Evolutionary conservation across 495 filamentous ascomycete species (phyloP).

Genomic region (Oidiodendron maius): DNA sequence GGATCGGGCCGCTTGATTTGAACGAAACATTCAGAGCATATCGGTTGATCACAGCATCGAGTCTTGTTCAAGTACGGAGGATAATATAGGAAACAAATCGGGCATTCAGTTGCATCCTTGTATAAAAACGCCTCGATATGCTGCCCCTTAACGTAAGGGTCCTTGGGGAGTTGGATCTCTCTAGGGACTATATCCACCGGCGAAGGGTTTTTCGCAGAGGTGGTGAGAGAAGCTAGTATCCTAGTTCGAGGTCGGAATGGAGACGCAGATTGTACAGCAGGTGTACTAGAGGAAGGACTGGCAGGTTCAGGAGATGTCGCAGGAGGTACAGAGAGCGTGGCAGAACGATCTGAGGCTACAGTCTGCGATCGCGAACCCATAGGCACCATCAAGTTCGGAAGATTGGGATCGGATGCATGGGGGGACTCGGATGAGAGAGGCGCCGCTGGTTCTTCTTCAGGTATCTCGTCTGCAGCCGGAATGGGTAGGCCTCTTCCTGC

Average conservation of each 20-base stretch:
- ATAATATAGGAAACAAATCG: constrained; percentile 94
- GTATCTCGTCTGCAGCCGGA: constrained; percentile 72
- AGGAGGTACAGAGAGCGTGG: constrained; percentile 18
- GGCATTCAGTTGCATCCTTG: constrained; percentile 84
- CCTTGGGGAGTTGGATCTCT: constrained; percentile 73
- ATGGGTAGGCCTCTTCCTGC: constrained; percentile 81
- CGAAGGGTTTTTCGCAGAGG: constrained; percentile 57
- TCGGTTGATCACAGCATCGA: constrained; percentile 90
- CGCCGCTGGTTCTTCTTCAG: constrained; percentile 55
- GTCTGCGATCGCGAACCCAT: constrained; percentile 19
- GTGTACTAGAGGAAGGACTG: constrained; percentile 2
- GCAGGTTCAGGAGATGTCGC: constrained; percentile 18
- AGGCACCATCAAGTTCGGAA: constrained; percentile 23
- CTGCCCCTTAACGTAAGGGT: constrained; percentile 88
- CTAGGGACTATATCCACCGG: constrained; percentile 65
- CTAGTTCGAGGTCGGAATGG: constrained; percentile 41
- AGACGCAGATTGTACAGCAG: constrained; percentile 13
- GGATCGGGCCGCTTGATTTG: constrained; percentile 97
- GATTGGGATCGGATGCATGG: constrained; percentile 15
- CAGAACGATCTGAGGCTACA: constrained; percentile 18
- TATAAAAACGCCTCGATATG: constrained; percentile 88
- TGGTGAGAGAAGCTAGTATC: constrained; percentile 77
- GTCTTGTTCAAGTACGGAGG: constrained; percentile 95
- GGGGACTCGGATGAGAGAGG: constrained; percentile 31
- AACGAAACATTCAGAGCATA: constrained; percentile 98